Evolutionary conservation across 768 basidiomycete species (phyloP), one percentile per base, ranked within the genome.

Genomic region (Tulasnella calospora): DNA sequence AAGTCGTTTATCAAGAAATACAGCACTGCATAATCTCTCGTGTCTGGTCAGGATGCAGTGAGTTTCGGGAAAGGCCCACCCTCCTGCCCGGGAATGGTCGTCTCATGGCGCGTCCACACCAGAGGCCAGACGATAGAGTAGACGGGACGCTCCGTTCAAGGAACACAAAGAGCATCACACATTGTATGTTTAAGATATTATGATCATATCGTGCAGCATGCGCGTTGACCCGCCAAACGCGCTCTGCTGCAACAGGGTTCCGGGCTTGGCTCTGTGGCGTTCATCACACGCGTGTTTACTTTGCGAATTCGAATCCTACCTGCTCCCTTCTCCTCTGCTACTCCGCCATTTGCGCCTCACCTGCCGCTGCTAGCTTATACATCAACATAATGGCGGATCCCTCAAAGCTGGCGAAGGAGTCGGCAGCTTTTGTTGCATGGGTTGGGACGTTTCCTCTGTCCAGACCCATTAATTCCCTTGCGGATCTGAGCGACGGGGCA

Each of bases 351-450:
- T 30, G 61, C 61, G 27, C 61, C 15, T 67, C 61, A 13, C 13
- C 61, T 6, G 27, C 27, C 61, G 61, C 61, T 33, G 61, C 30
- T 30, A 67, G 27, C 61, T 35, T 35, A 15, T 12, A 27, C 46
- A n/a, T 30, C 23, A 75, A 38, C 30, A 15, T 33, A 47, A 78
- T 78, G 77, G 40, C 77, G 33, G 46, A 78, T 33, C 55, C 17
- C 40, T 33, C 73, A 74, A 61, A 51, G 30, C 27, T 69, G 41
- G 71, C 72, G 38, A 41, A 78, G 35, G 81, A 95, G 84, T 87
- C 93, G 78, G 89, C 91, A 80, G 94, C 94, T 7, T 94, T 95
- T 86, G 86, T 93, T 84, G 88, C 91, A 77, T 95, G 94, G 86
- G 91, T 95, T 80, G 85, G 89, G 5, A 90, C 91, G 27, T 94